A percentile compares a stretch with the other conserved stretches of the same genome.
Conservation (phyloP, 495 filamentous ascomycete species). For the Schizothecium vesticola region DNA sequence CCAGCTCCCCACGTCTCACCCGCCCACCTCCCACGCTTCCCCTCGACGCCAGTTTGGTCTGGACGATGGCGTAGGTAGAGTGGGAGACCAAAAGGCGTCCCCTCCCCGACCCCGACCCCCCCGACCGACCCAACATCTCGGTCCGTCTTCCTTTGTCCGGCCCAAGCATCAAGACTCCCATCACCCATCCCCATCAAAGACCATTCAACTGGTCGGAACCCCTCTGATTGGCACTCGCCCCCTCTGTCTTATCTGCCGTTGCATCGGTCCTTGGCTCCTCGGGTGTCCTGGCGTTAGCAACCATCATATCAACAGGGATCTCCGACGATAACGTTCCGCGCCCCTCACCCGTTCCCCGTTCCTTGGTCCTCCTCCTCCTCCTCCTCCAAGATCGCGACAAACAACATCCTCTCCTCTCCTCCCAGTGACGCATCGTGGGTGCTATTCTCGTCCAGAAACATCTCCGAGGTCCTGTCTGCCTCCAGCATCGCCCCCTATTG, state of each 20-base stretch:
- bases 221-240: not conserved
- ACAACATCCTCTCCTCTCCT: not conserved
- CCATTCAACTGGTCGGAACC: not conserved
- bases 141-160: not conserved
- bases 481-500: not conserved
- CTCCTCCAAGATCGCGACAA: not conserved
- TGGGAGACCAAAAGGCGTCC: not conserved
- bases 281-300: slow-evolving; percentile 9
- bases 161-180: no score
- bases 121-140: not conserved
- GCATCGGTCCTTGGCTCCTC: not conserved
- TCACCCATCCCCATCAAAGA: not conserved
- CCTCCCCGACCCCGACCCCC: not conserved
- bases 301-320: slow-evolving; percentile 28
- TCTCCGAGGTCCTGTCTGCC: not conserved
- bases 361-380: not conserved
- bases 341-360: slow-evolving; percentile 8
- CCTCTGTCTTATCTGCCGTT: slow-evolving; percentile 30
- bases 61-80: not conserved
- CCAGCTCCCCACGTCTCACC: not conserved
- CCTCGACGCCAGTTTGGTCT: not conserved
- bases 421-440: not conserved
- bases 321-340: slow-evolving; percentile 35
- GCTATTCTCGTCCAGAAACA: not conserved
- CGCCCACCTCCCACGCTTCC: not conserved